Evolutionary conservation across 495 filamentous ascomycete species (phyloP).

Genomic region (Copromyces sp.): DNA sequence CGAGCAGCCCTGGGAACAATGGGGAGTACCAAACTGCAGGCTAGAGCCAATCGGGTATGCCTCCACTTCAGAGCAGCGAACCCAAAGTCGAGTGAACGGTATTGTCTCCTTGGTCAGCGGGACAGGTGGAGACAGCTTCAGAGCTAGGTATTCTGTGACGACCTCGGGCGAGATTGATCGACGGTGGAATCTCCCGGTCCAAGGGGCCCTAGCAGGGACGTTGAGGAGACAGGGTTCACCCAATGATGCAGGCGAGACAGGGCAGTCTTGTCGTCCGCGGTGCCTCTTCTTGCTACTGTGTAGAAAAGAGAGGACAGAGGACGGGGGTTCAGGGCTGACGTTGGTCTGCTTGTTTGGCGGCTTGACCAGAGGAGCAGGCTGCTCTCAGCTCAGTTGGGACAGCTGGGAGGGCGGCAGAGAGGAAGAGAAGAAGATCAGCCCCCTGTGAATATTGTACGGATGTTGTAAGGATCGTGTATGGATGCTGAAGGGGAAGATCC

Average conservation of each 20-base stretch:
- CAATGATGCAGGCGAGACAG: constrained; percentile 17
- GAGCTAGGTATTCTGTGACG: constrained; percentile 33
- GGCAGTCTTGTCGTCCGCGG: constrained; percentile 2
- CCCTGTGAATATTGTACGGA: neutral
- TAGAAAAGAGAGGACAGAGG: constrained; percentile 1
- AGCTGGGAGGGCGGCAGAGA: constrained; percentile 5
- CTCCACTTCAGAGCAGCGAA: constrained; percentile 11
- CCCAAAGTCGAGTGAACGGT: constrained; percentile 32
- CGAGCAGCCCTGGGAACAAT: constrained; percentile 20
- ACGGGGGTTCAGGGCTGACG: constrained; percentile 25
- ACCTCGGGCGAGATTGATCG: constrained; percentile 36
- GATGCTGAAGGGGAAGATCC: neutral
- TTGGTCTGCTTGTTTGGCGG: constrained; percentile 3
- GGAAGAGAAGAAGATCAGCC: neutral
- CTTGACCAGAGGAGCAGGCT: constrained; percentile 4
- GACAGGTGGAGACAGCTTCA: constrained; percentile 31
- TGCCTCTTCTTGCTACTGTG: neutral
- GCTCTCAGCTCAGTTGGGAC: constrained; percentile 5
- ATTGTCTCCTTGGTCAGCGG: constrained; percentile 33
- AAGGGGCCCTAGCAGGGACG: constrained; percentile 18
- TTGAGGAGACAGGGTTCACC: constrained; percentile 19
- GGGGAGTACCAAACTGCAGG: constrained; percentile 12
- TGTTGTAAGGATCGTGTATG: neutral
- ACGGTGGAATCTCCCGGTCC: constrained; percentile 31
- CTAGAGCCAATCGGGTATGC: constrained; percentile 31